Conservation (phyloP, 164 flowering plant species). For the Berberis vulgaris region DNA sequence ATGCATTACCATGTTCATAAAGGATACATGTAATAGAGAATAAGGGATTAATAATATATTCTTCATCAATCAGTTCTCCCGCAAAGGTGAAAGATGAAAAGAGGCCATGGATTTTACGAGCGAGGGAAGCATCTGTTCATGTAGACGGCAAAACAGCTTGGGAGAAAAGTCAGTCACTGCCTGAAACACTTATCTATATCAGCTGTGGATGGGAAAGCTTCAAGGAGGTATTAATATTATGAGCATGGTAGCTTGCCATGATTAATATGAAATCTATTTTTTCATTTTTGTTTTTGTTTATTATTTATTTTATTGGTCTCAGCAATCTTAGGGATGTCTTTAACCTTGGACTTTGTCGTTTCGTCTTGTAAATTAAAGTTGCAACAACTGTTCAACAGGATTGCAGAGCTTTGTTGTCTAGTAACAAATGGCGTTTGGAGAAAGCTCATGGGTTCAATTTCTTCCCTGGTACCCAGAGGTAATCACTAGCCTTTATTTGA, state of each 20-base stretch:
- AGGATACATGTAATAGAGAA: background rate
- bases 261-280: too few relatives aligned
- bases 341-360: background rate
- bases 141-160: conserved; percentile 33
- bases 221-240: conserved; percentile 53
- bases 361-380: background rate
- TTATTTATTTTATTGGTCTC: too few relatives aligned
- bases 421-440: conserved; percentile 69
- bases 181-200: conserved; percentile 78
- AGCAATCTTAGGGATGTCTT: background rate
- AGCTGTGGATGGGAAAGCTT: conserved; percentile 99
- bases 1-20: background rate
- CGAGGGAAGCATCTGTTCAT: conserved; percentile 58
- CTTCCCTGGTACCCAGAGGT: conserved; percentile 95
- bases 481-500: conserved; percentile 5
- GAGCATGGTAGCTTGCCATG: background rate
- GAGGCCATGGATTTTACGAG: conserved; percentile 90
- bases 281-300: too few relatives aligned
- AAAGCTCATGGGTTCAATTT: conserved; percentile 91
- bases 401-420: conserved; percentile 64
- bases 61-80: conserved; percentile 23
- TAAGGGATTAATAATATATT: background rate
- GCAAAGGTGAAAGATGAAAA: conserved; percentile 60
- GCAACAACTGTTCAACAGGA: conserved; percentile 39
- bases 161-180: conserved; percentile 40